Percentiles rank a stretch among this genome's conserved stretches.
Conservation (phyloP, 2,329 filamentous ascomycete genomes). For the Rachicladosporium sp. region DNA sequence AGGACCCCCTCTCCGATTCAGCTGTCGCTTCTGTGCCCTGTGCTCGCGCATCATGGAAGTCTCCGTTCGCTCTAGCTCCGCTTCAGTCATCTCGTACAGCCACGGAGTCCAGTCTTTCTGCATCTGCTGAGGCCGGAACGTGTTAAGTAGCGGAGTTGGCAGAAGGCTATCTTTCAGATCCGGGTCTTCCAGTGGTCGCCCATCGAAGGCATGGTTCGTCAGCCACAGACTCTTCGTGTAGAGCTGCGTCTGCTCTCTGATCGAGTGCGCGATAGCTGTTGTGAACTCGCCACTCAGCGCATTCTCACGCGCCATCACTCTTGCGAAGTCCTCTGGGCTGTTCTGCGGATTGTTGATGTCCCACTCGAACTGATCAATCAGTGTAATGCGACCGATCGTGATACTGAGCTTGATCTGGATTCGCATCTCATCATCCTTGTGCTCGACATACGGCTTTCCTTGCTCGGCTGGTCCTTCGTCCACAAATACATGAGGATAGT, state of each 20-base stretch:
- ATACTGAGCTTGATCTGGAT: constrained; percentile 94
- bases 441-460: constrained; percentile 78
- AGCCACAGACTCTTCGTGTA: constrained; percentile 91
- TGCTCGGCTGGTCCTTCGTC: constrained; percentile 85
- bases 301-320: constrained; percentile 77
- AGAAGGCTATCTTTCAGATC: constrained; percentile 79
- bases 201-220: constrained; percentile 88
- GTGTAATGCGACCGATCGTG: constrained; percentile 84
- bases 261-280: constrained; percentile 94
- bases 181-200: constrained; percentile 79
- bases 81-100: constrained; percentile 84
- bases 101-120: constrained; percentile 92
- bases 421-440: constrained; percentile 99
- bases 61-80: constrained; percentile 80
- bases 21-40: constrained; percentile 83
- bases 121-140: constrained; percentile 82
- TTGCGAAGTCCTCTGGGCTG: constrained; percentile 87
- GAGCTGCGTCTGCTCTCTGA: constrained; percentile 87
- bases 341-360: constrained; percentile 93
- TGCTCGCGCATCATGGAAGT: constrained; percentile 89
- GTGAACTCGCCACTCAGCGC: constrained; percentile 91
- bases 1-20: constrained; percentile 85
- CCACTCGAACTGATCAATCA: constrained; percentile 98
- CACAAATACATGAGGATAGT: constrained; percentile 81
- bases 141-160: constrained; percentile 65